These are phyloP conservation scores for Vitis hybrid DNA, from an alignment of 177 flowering plant species.

Conservation along the genomic window DNA sequence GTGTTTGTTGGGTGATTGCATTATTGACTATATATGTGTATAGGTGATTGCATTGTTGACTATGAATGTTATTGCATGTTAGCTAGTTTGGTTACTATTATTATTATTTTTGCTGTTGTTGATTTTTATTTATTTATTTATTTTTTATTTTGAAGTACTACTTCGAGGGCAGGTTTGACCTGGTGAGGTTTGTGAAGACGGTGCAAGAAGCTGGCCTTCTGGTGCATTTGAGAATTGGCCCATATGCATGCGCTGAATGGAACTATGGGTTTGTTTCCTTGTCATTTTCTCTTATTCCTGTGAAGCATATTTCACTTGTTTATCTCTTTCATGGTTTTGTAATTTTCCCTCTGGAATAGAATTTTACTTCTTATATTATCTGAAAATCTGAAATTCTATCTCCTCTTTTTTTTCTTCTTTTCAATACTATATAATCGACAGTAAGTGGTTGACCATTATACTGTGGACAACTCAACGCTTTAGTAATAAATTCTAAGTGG, in stretches of 20 bases:
- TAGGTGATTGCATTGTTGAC: too few relatives aligned
- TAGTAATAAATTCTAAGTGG: background rate
- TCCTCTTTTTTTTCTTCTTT: background rate
- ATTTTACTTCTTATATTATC: background rate
- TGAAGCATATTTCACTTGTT: background rate
- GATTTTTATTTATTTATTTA: background rate
- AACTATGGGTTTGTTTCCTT: slow-evolving; percentile 45
- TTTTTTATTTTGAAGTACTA: slow-evolving; percentile 33
- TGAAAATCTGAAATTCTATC: background rate
- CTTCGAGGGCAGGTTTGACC: slow-evolving; percentile 51
- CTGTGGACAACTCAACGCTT: background rate
- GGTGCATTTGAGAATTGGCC: slow-evolving; percentile 58
- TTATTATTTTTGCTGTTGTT: background rate
- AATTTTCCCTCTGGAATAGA: background rate
- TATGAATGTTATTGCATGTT: too few relatives aligned
- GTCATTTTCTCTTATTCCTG: background rate
- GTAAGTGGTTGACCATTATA: background rate
- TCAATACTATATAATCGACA: background rate
- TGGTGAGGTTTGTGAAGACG: slow-evolving; percentile 50
- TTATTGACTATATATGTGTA: too few relatives aligned
- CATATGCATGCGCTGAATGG: slow-evolving; percentile 69
- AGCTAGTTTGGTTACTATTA: background rate
- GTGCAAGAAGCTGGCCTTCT: slow-evolving; percentile 52
- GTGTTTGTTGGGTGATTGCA: too few relatives aligned
- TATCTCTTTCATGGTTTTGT: background rate